phyloP scores from a whole-genome alignment of 176 grass and related monocot genomes.

The Oropetium thomaeum region DNA sequence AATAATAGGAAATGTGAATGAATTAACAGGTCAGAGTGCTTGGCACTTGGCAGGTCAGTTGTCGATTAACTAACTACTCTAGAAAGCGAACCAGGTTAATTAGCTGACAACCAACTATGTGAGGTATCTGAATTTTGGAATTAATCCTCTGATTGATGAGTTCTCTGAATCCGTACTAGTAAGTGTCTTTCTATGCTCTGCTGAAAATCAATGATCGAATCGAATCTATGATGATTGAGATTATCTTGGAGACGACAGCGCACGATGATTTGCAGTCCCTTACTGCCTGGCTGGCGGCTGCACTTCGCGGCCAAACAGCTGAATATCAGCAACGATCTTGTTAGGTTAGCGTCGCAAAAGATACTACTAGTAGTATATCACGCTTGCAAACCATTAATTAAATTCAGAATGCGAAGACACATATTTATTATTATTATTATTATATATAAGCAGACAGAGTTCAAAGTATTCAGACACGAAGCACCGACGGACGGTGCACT shows the following conservation, averaged over 20 bases:
- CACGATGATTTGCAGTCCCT: neutral
- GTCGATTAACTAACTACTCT: neutral
- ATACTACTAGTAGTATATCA: too few species aligned
- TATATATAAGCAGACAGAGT: too few species aligned
- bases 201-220: neutral
- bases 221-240: neutral
- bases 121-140: neutral
- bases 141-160: neutral
- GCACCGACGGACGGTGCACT: too few species aligned
- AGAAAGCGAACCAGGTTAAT: neutral
- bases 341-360: too few species aligned
- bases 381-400: too few species aligned
- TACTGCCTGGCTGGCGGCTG: neutral
- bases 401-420: too few species aligned
- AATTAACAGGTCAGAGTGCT: conserved; percentile 6
- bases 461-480: too few species aligned
- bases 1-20: neutral
- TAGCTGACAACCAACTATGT: neutral
- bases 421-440: too few species aligned
- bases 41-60: neutral
- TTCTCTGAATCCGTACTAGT: neutral
- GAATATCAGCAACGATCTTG: too few species aligned
- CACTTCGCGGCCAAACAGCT: too few species aligned
- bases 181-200: neutral
- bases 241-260: neutral